phyloP scores from a whole-genome alignment of 345 rosid species.

The Eucalyptus brandiana region DNA sequence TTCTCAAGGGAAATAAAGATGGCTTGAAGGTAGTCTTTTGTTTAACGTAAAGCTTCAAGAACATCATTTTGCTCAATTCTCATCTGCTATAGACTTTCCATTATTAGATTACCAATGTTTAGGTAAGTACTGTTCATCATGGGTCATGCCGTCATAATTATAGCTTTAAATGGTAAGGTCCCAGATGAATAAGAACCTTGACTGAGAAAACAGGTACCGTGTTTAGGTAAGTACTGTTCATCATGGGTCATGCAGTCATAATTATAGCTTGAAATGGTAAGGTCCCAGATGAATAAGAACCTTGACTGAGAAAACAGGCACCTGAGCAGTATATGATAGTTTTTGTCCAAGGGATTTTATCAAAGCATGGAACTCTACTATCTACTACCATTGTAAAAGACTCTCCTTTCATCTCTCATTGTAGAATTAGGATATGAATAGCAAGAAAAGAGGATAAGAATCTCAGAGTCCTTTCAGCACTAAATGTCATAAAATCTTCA shows the following conservation, averaged over 20 bases:
- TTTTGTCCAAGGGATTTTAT: not conserved
- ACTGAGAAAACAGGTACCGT: too few species aligned
- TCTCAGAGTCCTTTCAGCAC: not conserved
- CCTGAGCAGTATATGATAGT: not conserved
- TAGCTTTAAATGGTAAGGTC: not conserved
- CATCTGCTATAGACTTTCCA: not conserved
- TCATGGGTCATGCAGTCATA: not conserved
- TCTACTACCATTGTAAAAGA: not conserved
- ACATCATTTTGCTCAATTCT: not conserved
- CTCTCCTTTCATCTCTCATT: not conserved
- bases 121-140: not conserved
- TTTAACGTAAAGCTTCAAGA: not conserved
- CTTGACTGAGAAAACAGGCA: not conserved
- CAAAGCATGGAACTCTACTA: not conserved
- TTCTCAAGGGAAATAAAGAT: constrained; percentile 93
- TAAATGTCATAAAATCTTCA: not conserved
- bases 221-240: not conserved
- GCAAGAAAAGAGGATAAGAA: not conserved
- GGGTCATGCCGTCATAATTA: not conserved
- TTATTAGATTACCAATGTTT: not conserved
- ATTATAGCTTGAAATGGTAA: not conserved
- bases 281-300: not conserved
- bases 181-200: not conserved
- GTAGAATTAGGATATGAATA: not conserved
- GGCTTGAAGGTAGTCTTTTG: constrained; percentile 62